Evolutionary conservation across 495 filamentous ascomycete genomes (phyloP).

Genomic region (Hapsidospora chrysogenum): DNA sequence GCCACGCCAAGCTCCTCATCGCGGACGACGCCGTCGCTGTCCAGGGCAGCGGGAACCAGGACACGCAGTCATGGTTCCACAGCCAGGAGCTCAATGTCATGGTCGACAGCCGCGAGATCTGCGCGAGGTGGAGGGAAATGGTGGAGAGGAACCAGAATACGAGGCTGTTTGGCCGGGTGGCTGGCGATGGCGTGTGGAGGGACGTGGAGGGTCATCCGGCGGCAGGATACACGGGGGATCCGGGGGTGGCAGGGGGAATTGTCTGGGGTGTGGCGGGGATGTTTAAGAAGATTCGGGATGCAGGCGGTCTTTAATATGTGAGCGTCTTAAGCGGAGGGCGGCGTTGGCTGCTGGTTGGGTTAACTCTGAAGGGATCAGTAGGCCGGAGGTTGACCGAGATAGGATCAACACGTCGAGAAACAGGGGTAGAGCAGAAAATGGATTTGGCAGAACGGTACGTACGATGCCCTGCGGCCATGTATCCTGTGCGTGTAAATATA

Average conservation of each 20-base stretch:
- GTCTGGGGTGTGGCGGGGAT: neutral
- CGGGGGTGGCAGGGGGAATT: constrained; percentile 1
- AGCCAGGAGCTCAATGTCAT: constrained; percentile 62
- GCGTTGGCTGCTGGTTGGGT: too few species aligned
- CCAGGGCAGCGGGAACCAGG: constrained; percentile 61
- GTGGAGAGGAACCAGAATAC: constrained; percentile 59
- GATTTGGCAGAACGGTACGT: too few species aligned
- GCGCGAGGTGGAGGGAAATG: constrained; percentile 42
- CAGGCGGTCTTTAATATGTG: too few species aligned
- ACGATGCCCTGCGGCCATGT: too few species aligned
- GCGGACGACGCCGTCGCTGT: constrained; percentile 51
- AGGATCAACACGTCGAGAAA: too few species aligned
- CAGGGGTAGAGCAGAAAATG: too few species aligned
- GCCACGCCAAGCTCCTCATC: constrained; percentile 66
- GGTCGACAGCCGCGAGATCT: constrained; percentile 44
- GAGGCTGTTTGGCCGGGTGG: constrained; percentile 38
- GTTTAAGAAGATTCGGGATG: constrained; percentile 2
- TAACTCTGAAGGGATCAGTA: too few species aligned
- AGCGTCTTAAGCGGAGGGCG: too few species aligned
- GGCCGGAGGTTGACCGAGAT: too few species aligned
- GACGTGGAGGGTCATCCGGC: constrained; percentile 38
- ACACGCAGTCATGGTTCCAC: constrained; percentile 70
- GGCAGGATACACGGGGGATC: constrained; percentile 37
- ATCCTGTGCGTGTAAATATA: too few species aligned
- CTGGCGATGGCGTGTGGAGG: constrained; percentile 43